Conservation (phyloP, 768 basidiomycete species). For the Lentinula guzmanii region DNA sequence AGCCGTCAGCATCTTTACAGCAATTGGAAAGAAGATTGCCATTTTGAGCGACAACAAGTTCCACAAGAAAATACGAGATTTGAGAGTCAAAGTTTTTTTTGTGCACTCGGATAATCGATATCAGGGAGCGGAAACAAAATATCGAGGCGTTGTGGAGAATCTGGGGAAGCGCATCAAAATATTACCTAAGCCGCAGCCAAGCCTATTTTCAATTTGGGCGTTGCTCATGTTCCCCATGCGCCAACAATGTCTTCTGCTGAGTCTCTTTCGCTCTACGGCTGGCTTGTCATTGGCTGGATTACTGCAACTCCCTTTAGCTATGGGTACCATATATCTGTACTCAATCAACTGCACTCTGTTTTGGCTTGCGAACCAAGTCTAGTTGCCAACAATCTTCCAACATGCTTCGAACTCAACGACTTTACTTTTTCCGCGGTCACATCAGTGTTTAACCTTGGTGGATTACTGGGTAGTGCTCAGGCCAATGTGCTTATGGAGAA, state of each 20-base stretch:
- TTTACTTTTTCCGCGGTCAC: conserved; percentile 79
- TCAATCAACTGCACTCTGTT: conserved; percentile 83
- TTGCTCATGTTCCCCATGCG: not conserved
- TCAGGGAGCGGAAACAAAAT: not conserved
- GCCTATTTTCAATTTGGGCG: not conserved
- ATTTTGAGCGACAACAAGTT: not conserved
- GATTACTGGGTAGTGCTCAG: conserved; percentile 67
- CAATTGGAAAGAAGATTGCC: not conserved
- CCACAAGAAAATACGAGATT: not conserved
- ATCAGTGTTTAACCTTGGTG: conserved; percentile 81
- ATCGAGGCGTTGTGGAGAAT: not conserved
- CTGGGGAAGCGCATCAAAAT: not conserved
- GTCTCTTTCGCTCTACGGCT: conserved; percentile 56
- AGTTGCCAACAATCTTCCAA: conserved; percentile 38
- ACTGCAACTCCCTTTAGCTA: conserved; percentile 37
- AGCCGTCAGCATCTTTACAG: not conserved
- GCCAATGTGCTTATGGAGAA: conserved; percentile 67
- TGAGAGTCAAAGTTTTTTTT: not conserved
- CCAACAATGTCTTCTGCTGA: not conserved
- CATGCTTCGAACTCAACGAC: conserved; percentile 74
- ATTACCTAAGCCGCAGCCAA: not conserved
- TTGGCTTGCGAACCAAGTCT: conserved; percentile 56
- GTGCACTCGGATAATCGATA: not conserved
- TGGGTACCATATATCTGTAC: conserved; percentile 89
- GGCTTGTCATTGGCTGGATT: conserved; percentile 63